Conservation (phyloP, 257 asterid genomes). For the Salvia splendens region DNA sequence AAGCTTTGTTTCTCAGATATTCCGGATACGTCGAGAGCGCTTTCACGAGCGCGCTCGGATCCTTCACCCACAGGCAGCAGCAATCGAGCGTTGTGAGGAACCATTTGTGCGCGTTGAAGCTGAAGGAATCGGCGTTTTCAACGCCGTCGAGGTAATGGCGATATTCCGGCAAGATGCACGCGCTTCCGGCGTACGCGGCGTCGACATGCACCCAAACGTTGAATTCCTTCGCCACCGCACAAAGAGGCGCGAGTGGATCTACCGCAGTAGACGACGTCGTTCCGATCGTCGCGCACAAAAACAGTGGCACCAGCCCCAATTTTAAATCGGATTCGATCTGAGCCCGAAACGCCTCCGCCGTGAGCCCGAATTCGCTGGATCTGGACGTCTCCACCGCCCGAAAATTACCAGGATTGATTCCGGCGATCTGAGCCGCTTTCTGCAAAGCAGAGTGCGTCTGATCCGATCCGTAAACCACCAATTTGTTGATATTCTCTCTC, state of each 20-base stretch:
- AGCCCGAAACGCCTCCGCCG: slow-evolving; percentile 43
- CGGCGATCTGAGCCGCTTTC: slow-evolving; percentile 74
- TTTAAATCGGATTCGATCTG: slow-evolving; percentile 44
- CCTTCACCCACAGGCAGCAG: slow-evolving; percentile 82
- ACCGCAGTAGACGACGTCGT: slow-evolving; percentile 74
- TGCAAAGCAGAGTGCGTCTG: slow-evolving; percentile 71
- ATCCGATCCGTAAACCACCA: slow-evolving; percentile 72
- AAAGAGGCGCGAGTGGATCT: slow-evolving; percentile 51
- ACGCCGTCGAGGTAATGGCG: slow-evolving; percentile 69
- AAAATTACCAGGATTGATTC: slow-evolving; percentile 55
- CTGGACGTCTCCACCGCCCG: slow-evolving; percentile 50
- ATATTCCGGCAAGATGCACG: slow-evolving; percentile 66
- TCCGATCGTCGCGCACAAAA: slow-evolving; percentile 66
- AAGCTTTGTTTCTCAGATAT: slow-evolving; percentile 59
- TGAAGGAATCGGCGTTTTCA: slow-evolving; percentile 70
- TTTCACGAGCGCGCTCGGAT: slow-evolving; percentile 54
- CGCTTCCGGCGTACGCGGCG: slow-evolving; percentile 84
- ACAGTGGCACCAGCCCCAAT: slow-evolving; percentile 57
- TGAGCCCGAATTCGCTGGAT: slow-evolving; percentile 40
- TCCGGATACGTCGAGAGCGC: slow-evolving; percentile 72
- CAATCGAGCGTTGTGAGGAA: slow-evolving; percentile 68
- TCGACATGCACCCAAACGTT: slow-evolving; percentile 75
- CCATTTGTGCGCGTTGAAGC: slow-evolving; percentile 86
- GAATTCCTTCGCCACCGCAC: slow-evolving; percentile 52
- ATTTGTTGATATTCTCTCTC: slow-evolving; percentile 44